phyloP scores from a whole-genome alignment of 2,329 filamentous ascomycete species.

The Penicillium sp. region DNA sequence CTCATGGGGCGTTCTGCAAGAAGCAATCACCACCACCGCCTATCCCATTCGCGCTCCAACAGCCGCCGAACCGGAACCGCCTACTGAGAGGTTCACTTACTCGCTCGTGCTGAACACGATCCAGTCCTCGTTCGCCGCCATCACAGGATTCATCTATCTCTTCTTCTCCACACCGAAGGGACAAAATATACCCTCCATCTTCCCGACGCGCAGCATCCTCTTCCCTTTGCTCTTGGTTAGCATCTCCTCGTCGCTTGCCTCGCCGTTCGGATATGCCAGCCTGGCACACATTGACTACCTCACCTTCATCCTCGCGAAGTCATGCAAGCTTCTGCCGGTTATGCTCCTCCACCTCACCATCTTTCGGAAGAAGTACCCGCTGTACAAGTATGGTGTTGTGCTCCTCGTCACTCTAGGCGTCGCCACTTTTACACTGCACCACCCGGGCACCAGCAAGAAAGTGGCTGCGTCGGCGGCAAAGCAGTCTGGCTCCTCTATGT shows the following conservation, averaged over 20 bases:
- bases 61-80: constrained; percentile 35
- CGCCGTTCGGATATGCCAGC: constrained; percentile 92
- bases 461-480: constrained; percentile 47
- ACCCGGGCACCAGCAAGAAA: constrained; percentile 60
- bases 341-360: constrained; percentile 95
- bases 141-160: constrained; percentile 79
- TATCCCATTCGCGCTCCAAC: constrained; percentile 64
- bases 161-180: constrained; percentile 59
- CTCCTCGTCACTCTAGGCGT: constrained; percentile 87
- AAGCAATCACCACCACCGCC: constrained; percentile 90
- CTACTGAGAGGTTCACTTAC: constrained; percentile 76
- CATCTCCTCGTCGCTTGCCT: constrained; percentile 80
- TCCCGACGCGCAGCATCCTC: constrained; percentile 73
- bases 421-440: constrained; percentile 89
- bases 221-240: constrained; percentile 79
- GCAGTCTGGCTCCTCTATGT: constrained; percentile 64
- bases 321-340: constrained; percentile 97
- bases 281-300: constrained; percentile 96
- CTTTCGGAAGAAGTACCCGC: constrained; percentile 82
- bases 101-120: constrained; percentile 95
- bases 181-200: constrained; percentile 55
- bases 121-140: constrained; percentile 83
- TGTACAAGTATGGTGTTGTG: constrained; percentile 96
- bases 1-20: constrained; percentile 94
- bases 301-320: constrained; percentile 95